Evolutionary conservation across 495 filamentous ascomycete species (phyloP).

Genomic region (Penicillium mononematosum): DNA sequence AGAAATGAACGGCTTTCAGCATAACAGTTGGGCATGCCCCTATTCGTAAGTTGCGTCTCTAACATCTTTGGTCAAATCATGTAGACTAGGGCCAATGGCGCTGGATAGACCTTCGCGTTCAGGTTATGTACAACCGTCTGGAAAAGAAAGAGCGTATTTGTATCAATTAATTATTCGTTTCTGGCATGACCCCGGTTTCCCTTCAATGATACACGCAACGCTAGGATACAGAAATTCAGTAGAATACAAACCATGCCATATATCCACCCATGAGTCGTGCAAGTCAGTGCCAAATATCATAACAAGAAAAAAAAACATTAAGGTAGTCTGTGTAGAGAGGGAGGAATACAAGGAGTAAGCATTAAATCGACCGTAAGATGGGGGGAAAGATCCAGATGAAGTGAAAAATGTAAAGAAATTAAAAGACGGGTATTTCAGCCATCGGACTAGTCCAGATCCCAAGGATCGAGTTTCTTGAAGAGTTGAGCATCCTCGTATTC

Average conservation of each 20-base stretch:
- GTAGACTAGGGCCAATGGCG: background rate
- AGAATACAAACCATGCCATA: slow-evolving; percentile 18
- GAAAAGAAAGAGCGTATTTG: background rate
- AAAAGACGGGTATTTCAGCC: background rate
- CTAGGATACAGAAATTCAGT: slow-evolving; percentile 32
- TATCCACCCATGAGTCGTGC: slow-evolving; percentile 16
- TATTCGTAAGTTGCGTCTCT: background rate
- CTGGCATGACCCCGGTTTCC: background rate
- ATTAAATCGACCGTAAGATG: slow-evolving; percentile 22
- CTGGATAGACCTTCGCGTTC: background rate
- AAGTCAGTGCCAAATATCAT: slow-evolving; percentile 16
- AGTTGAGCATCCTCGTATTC: slow-evolving; percentile 27
- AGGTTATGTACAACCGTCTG: background rate
- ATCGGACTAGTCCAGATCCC: slow-evolving; percentile 32
- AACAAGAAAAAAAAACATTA: slow-evolving; percentile 16
- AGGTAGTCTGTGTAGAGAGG: slow-evolving; percentile 4
- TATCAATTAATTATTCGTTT: slow-evolving; percentile 9
- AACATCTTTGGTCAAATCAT: background rate
- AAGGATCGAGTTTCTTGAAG: slow-evolving; percentile 29
- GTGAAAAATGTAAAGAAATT: background rate
- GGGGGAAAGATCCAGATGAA: slow-evolving; percentile 10
- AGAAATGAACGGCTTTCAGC: slow-evolving; percentile 4
- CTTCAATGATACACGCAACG: slow-evolving; percentile 22
- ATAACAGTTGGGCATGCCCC: background rate
- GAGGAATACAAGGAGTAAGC: slow-evolving; percentile 5